Evolutionary conservation across 2,329 filamentous ascomycete species (phyloP), one percentile per base, ranked within the genome.

Genomic region (Lasiodiplodia gonubiensis): DNA sequence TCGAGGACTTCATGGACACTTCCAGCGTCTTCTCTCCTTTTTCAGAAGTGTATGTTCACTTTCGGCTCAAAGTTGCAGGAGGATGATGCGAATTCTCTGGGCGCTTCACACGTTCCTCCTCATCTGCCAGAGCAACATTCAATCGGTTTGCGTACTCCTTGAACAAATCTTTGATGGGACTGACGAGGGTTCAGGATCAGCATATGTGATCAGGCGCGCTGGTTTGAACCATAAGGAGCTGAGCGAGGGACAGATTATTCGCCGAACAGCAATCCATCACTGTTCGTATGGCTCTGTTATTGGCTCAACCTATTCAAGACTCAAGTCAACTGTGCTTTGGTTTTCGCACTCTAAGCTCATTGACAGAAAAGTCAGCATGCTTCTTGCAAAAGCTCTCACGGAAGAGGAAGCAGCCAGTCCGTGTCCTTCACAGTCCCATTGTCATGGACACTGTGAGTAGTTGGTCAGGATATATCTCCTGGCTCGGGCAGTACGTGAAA

Each of bases 191-290:
- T 16, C 27, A 70, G 68, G 68, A 49, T 64, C 49, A 3, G 27
- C 51, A 8, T 70, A 48, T 37, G 64, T 70, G 25, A 39, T 70
- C 11, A 55, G 68, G 21, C 67, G 68, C 25, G 67, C 42, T 4
- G 68, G 68, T 27, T 25, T 55, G 8, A 46, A 68, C 25, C 46
- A 66, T 35, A 55, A 67, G 33, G 23, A 25, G 23, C 14, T 52
- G 11, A 39, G 16, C 5, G 37, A 69, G 64, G 68, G 63, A 18
- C 60, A 67, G 48, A 30, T n/a, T 18, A 69, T 69, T 18, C 61
- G 68, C 11, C 68, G 68, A 42, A 70, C 57, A 1, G 68, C 63
- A 10, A 64, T 70, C 1, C 68, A 70, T 51, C 67, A 70, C 35
- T 21, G 35, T 16, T 11, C 46, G 11, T 2, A 25, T n/a, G 27